These are phyloP conservation scores for Chrysosporium queenslandicum DNA, from an alignment of 2,329 filamentous ascomycete genomes.

Conservation along the genomic window DNA sequence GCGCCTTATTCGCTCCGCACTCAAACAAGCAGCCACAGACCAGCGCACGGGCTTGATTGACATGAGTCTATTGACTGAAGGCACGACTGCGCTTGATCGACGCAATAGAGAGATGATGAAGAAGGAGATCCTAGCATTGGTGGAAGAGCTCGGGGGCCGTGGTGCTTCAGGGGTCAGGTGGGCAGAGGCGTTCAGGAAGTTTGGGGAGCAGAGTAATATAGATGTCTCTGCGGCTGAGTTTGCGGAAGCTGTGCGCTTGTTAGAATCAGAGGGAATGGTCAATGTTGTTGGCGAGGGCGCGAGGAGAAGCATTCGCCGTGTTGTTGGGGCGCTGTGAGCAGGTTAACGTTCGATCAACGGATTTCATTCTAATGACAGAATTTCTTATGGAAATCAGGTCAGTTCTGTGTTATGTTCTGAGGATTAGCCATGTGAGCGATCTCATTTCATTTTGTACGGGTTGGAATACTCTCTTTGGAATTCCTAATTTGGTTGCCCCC, in stretches of 20 bases:
- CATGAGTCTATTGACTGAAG: slow-evolving; percentile 90
- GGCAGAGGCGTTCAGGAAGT: slow-evolving; percentile 61
- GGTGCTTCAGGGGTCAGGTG: slow-evolving; percentile 60
- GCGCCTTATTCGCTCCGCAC: slow-evolving; percentile 79
- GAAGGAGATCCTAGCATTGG: slow-evolving; percentile 58
- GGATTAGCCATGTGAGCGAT: too few relatives aligned
- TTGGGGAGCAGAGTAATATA: slow-evolving; percentile 60
- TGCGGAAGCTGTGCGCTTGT: slow-evolving; percentile 62
- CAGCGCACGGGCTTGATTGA: slow-evolving; percentile 83
- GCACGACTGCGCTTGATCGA: slow-evolving; percentile 80
- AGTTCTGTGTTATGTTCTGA: too few relatives aligned
- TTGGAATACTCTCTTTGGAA: too few relatives aligned
- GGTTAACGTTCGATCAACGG: not conserved
- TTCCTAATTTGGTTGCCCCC: too few relatives aligned
- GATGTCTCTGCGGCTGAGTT: slow-evolving; percentile 72
- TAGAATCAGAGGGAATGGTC: slow-evolving; percentile 78
- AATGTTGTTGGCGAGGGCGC: slow-evolving; percentile 76
- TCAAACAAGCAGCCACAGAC: slow-evolving; percentile 97
- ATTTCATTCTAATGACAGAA: not conserved
- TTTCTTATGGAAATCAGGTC: not conserved
- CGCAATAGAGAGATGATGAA: slow-evolving; percentile 76
- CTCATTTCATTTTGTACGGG: too few relatives aligned
- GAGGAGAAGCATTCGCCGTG: slow-evolving; percentile 68
- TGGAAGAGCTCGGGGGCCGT: slow-evolving; percentile 69
- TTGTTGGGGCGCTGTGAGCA: slow-evolving; percentile 45